Evolutionary conservation across 176 grass and related monocot genomes (phyloP).

Genomic region (Oryza glumipatula): DNA sequence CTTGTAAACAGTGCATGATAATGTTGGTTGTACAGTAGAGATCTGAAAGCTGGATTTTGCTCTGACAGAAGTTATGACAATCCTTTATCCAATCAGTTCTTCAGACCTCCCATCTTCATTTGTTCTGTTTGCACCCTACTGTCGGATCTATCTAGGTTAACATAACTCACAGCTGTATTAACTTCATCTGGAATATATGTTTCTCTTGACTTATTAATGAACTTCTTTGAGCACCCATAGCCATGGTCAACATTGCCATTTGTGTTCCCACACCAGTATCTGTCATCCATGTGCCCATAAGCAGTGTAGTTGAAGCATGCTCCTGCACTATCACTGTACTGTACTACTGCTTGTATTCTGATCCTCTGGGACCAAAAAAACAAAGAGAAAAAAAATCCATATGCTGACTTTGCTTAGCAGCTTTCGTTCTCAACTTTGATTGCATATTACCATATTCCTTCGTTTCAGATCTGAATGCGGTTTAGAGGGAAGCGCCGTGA

Average conservation of each 20-base stretch:
- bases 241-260: not conserved
- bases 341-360: not conserved
- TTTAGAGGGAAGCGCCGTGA: not conserved
- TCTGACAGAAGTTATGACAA: not conserved
- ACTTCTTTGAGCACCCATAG: not conserved
- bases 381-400: not conserved
- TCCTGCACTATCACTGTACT: not conserved
- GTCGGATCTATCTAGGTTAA: not conserved
- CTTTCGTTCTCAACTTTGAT: slow-evolving; percentile 8
- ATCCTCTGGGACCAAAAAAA: slow-evolving; percentile 14
- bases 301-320: slow-evolving; percentile 22
- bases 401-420: not conserved
- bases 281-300: slow-evolving; percentile 4
- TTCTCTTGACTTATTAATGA: not conserved
- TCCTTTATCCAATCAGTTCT: not conserved
- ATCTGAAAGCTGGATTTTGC: slow-evolving; percentile 30
- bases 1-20: slow-evolving; percentile 26
- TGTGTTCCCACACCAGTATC: not conserved
- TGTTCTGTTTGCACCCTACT: not conserved
- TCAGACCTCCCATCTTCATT: not conserved
- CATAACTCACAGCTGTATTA: not conserved
- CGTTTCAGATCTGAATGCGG: not conserved
- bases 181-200: not conserved
- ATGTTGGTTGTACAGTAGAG: slow-evolving; percentile 8
- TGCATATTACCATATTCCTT: not conserved